Base-by-base conservation (phyloP, 345 rosid species). In the Pistacia integerrima region DNA sequence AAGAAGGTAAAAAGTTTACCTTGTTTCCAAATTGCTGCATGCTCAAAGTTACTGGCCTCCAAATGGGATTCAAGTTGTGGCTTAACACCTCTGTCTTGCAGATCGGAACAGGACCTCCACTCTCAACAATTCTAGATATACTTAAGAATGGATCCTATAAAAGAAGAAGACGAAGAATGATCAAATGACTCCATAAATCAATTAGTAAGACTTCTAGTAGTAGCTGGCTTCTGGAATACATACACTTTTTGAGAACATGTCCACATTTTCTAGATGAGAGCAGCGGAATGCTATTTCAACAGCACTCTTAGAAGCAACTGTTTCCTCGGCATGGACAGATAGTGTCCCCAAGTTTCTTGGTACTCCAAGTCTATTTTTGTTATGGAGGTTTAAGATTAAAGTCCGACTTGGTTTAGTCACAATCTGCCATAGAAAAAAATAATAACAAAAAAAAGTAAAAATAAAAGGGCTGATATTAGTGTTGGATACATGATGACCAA, bases 11-110 rank as follows among this genome's bases (percentile, higher is more conserved):
- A 48, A 74, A 78, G 76, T 89, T 86, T 88, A 80, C 97, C 91
- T 89, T 93, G 93, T 89, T 91, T 84, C 85, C 95, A 71, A 88
- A 89, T 77, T 94, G 98, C 77, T 90, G 97, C 94, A 83, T 90
- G 73, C 82, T 92, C 63, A 94, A 80, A 80, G 80, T 76, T 44
- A 90, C 52, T 20, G 91, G 88, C 76, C 72, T 91, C 97, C 97
- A 94, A 70, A 70, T 56, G 48, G 98, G 98, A 81, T 91, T 90
- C 17, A 94, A 78, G 78, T 94, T 80, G 80, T 92, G 81, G 76
- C 88, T 80, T 61, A 90, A 79, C 22, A 90, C 97, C 84, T 92
- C 94, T 22, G 97, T 92, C 85, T 89, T 89, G 85, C 91, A 94
- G 73, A 94, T 85, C 6, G 97, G 94, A 55, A 92, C 69, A 56